phyloP scores from a whole-genome alignment of 306 rosid genomes.

The Benincasa hispida region DNA sequence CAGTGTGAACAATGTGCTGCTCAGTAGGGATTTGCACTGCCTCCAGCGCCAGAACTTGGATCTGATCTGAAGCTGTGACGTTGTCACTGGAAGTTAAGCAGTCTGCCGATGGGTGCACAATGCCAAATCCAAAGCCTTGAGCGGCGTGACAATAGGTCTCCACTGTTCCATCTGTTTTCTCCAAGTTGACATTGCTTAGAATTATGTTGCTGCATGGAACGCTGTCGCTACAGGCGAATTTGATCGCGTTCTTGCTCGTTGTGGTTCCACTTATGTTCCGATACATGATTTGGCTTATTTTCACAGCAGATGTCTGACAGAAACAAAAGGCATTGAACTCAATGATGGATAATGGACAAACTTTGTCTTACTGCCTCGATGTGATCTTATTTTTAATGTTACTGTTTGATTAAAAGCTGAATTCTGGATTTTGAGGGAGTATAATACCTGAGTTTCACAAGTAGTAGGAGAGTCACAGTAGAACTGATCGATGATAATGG shows the following conservation, averaged over 20 bases:
- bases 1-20: constrained; percentile 40
- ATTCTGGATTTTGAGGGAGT: background rate
- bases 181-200: constrained; percentile 67
- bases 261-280: constrained; percentile 73
- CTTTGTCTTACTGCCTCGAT: background rate
- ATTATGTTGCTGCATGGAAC: constrained; percentile 71
- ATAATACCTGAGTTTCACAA: constrained; percentile 72
- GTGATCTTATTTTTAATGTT: background rate
- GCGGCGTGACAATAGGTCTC: constrained; percentile 94
- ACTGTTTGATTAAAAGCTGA: background rate
- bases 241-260: constrained; percentile 70
- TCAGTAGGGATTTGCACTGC: background rate
- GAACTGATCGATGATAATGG: constrained; percentile 90
- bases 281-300: constrained; percentile 63
- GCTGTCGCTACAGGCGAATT: constrained; percentile 78
- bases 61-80: background rate
- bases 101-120: constrained; percentile 87
- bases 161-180: constrained; percentile 68
- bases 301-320: constrained; percentile 62
- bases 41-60: background rate
- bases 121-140: constrained; percentile 66
- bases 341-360: background rate
- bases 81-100: constrained; percentile 64
- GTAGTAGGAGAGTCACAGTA: constrained; percentile 79
- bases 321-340: background rate